Evolutionary conservation across 2,329 filamentous ascomycete genomes (phyloP).

Genomic region (Trichoderma lentiforme): DNA sequence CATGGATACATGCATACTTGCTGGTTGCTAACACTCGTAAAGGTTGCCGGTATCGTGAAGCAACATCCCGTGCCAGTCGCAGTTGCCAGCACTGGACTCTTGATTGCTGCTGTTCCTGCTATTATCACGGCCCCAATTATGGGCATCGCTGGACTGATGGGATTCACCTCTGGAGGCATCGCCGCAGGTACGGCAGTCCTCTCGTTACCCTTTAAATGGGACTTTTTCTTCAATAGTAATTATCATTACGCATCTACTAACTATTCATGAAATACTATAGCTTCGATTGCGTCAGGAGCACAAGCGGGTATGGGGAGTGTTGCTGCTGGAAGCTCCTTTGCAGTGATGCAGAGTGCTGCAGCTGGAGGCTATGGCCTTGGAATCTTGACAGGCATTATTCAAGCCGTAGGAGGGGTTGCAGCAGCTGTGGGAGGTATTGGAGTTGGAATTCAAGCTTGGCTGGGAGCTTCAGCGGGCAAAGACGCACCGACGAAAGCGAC

Average conservation of each 20-base stretch:
- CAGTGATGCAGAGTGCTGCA: slow-evolving; percentile 32
- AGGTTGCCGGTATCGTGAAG: neutral
- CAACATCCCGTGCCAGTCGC: neutral
- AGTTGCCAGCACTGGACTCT: neutral
- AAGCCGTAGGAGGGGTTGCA: slow-evolving; percentile 14
- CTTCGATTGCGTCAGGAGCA: slow-evolving; percentile 24
- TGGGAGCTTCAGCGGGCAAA: neutral
- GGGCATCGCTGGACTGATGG: slow-evolving; percentile 20
- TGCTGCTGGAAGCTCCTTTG: slow-evolving; percentile 25
- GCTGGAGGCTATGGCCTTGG: slow-evolving; percentile 28
- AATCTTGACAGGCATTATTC: slow-evolving; percentile 21
- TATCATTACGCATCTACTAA: neutral
- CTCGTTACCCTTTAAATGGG: neutral
- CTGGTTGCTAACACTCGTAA: neutral
- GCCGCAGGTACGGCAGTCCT: slow-evolving; percentile 17
- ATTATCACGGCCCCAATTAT: slow-evolving; percentile 20
- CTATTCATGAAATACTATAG: slow-evolving; percentile 13
- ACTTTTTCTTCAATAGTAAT: no score
- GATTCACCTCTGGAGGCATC: slow-evolving; percentile 24
- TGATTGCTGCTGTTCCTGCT: neutral
- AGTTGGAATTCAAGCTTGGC: neutral
- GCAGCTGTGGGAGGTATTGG: neutral
- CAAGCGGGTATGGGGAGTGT: slow-evolving; percentile 32
- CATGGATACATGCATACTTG: no score
- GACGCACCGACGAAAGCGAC: neutral